phyloP scores from a whole-genome alignment of 2,329 filamentous ascomycete genomes.

The Knoxdaviesia capensis region DNA sequence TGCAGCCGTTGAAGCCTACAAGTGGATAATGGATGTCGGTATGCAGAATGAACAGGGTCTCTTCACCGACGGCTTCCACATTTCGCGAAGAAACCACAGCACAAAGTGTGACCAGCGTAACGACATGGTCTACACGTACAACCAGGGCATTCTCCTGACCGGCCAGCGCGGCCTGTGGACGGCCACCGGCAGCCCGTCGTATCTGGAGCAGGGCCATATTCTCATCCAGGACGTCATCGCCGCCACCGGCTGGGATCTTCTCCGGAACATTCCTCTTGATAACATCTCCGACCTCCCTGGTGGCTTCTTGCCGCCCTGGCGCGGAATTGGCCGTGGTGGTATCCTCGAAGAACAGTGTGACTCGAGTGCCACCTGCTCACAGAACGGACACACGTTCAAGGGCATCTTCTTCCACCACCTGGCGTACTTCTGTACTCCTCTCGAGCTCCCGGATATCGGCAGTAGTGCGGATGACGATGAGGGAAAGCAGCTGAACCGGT shows the following conservation, averaged over 20 bases:
- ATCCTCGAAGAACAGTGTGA: conserved; percentile 78
- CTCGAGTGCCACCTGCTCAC: conserved; percentile 50
- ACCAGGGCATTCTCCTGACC: conserved; percentile 77
- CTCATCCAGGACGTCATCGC: conserved; percentile 54
- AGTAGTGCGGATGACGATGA: conserved; percentile 5
- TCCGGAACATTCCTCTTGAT: conserved; percentile 20
- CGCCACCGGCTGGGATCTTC: conserved; percentile 56
- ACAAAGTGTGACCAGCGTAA: conserved; percentile 58
- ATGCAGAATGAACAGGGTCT: conserved; percentile 64
- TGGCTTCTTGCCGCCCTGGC: conserved; percentile 35
- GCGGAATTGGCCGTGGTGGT: conserved; percentile 57
- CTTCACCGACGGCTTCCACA: conserved; percentile 78
- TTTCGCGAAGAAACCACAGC: conserved; percentile 18
- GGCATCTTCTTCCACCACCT: conserved; percentile 89
- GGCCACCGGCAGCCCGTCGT: conserved; percentile 49
- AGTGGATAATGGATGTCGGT: conserved; percentile 58
- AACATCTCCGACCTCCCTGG: conserved; percentile 12
- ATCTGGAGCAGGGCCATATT: conserved; percentile 60
- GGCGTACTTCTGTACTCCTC: conserved; percentile 50
- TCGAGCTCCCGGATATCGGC: conserved; percentile 14
- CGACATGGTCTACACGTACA: conserved; percentile 87
- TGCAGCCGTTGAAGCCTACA: conserved; percentile 58
- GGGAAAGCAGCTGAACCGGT: not conserved
- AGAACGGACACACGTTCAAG: conserved; percentile 82
- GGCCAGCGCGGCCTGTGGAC: conserved; percentile 66